A percentile compares a stretch with the other conserved stretches of the same genome.
These are phyloP conservation scores for Fusarium protoensiforme DNA, from an alignment of 2,329 filamentous ascomycete species.

Conservation along the genomic window DNA sequence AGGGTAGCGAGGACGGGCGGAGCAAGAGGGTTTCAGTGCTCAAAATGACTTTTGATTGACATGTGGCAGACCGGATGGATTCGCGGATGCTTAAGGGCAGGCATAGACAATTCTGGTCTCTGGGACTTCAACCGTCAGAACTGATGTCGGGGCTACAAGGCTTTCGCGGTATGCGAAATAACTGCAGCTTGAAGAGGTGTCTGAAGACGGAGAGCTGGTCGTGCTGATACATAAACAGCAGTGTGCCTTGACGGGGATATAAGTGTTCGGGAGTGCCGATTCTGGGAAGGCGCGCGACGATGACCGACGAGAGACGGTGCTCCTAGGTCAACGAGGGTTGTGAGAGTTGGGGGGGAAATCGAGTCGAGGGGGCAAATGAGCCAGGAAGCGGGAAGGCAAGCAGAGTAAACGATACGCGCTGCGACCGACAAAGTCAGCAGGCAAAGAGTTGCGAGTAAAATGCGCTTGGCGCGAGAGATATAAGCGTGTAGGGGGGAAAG, in stretches of 20 bases:
- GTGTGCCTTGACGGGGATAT: constrained; percentile 48
- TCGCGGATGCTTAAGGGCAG: constrained; percentile 62
- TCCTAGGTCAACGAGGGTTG: constrained; percentile 26
- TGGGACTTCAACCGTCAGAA: constrained; percentile 85
- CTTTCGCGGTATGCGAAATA: constrained; percentile 96
- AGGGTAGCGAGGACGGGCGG: constrained; percentile 49
- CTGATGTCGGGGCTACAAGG: constrained; percentile 89
- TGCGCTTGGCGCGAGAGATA: constrained; percentile 36
- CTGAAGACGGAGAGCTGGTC: constrained; percentile 89
- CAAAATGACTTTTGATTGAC: constrained; percentile 64
- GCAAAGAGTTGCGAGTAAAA: constrained; percentile 24
- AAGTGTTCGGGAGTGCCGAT: constrained; percentile 44
- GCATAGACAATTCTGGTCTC: constrained; percentile 65
- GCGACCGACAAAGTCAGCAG: constrained; percentile 44
- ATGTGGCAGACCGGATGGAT: constrained; percentile 63
- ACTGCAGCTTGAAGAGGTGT: constrained; percentile 96
- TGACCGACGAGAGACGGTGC: constrained; percentile 21
- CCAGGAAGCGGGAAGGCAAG: constrained; percentile 13
- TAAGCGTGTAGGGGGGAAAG: background rate
- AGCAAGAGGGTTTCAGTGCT: constrained; percentile 64
- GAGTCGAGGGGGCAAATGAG: constrained; percentile 4
- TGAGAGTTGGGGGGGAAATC: background rate
- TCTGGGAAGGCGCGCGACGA: constrained; percentile 25
- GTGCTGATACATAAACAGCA: constrained; percentile 99
- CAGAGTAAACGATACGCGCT: constrained; percentile 35